Base-by-base conservation (phyloP, 306 rosid genomes). In the Begonia fuchsioides region DNA sequence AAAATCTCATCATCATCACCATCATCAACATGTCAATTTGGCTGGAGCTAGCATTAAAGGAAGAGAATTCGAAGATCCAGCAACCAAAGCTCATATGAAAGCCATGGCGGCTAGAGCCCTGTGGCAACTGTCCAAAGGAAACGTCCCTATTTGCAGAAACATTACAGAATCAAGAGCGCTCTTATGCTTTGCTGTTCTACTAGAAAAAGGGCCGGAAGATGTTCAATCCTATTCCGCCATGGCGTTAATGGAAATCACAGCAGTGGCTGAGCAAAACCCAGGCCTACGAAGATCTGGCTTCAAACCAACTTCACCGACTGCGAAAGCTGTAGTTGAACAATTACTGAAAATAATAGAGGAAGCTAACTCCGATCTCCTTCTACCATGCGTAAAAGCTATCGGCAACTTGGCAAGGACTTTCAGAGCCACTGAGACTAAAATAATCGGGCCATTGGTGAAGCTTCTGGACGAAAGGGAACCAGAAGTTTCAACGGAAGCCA, bases 341-440 rank as follows among this genome's bases (percentile, higher is more conserved):
- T 16, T 77, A 16, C 64, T 81, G 1, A 77, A 63, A 9, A 20
- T 77, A 3, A 55, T 81, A 0, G 51, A 74, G 10, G 63, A 47
- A 35, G 86, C 61, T 0, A 63, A 77, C 1, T 15, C 55, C 0
- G 76, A 72, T 1, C 70, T 81, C 15, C 86, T 77, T 4, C 17
- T 67, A 18, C 80, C 93, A 1, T 63, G 80, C 49, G 3, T 77
- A 12, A 71, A 35, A 58, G 59, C 93, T 0, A 38, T 81, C 15
- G 93, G 93, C 1, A 74, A 67, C 67, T 57, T 81, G 53, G 93
- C 93, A 0, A 61, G 86, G 62, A 81, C 93, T 6, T 81, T 81
- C 38, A 51, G 82, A 45, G 82, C 86, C 5, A 81, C 86, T 0
- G 93, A 81, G 14, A 81, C 82, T 0, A 61, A 82, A 38, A 32